Evolutionary conservation across 148 eudicot genomes (phyloP), one percentile per base, ranked within the genome.

Genomic region (Amaranthus cruentus): DNA sequence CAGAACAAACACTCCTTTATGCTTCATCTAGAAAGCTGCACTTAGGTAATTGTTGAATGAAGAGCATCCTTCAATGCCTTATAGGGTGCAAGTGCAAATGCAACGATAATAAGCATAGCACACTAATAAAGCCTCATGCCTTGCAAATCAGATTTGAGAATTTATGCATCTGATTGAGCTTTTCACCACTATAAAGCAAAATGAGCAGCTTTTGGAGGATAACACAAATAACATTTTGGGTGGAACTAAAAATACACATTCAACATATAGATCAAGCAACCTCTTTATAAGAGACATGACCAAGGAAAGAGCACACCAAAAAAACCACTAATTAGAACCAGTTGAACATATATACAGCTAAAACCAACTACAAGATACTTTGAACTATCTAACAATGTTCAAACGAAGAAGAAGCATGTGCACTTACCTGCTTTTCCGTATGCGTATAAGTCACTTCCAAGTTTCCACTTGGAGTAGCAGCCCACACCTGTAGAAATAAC

Each of bases 381-480:
- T 61, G 64, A 49, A 79, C 55, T 49, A 18, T 65, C 3, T 21
- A 66, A 12, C 21, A 61, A 4, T 55, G 54, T 48, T 10, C 60
- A 51, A 66, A 54, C 38, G n/a, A 47, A 73, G 4, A 57, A 67
- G 73, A 75, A 77, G 55, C 11, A 21, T 44, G n/a, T 10, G 7
- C 62, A 81, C 95, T 43, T 87, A 90, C 98, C 80, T 89, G 87
- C 70, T 91, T 91, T 77, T 90, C 99, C 4, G 66, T 88, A 76
- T 95, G 99, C 10, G 96, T 91, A 78, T 88, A 95, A 44, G 97
- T 90, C 46, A 87, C 97, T 83, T 92, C 97, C 86, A 95, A 80
- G 76, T 84, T 88, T 67, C 99, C 97, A 78, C 88, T 87, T 52
- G 82, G 91, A 6, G 91, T 82, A 66, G 97, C 89, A 82, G 78